Percentiles rank a stretch among this genome's conserved stretches.
These are phyloP conservation scores for Komagataella pseudopastoris DNA, from an alignment of 805 yeast genomes.

Conservation along the genomic window DNA sequence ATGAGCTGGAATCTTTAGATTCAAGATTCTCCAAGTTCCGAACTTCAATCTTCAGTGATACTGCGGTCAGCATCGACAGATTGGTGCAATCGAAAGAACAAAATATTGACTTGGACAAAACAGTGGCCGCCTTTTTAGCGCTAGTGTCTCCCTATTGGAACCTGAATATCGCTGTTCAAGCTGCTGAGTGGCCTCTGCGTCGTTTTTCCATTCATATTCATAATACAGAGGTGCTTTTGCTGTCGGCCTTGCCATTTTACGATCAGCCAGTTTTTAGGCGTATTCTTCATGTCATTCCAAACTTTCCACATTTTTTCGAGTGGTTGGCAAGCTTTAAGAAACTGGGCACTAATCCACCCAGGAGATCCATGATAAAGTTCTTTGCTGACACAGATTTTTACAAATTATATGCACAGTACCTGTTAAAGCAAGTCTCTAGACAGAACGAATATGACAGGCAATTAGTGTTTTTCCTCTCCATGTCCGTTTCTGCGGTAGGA, in stretches of 20 bases:
- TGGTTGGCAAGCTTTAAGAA: conserved; percentile 63
- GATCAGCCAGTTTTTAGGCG: conserved; percentile 61
- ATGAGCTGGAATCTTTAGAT: conserved; percentile 59
- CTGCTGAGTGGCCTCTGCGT: conserved; percentile 91
- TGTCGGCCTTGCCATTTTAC: conserved; percentile 74
- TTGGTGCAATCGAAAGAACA: conserved; percentile 71
- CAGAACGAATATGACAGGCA: conserved; percentile 52
- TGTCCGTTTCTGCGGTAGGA: conserved; percentile 54
- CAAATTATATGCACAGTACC: conserved; percentile 48
- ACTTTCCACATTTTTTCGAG: conserved; percentile 66
- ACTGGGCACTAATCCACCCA: conserved; percentile 48
- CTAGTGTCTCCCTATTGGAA: conserved; percentile 68
- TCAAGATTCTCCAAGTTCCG: conserved; percentile 60
- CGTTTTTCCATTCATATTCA: conserved; percentile 76
- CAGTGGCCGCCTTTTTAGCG: conserved; percentile 61
- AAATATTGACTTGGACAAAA: conserved; percentile 56
- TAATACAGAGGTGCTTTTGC: conserved; percentile 58
- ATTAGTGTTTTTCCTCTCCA: conserved; percentile 67
- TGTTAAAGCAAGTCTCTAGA: conserved; percentile 34
- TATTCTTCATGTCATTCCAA: conserved; percentile 56
- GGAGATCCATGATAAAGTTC: conserved; percentile 54
- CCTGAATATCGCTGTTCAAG: conserved; percentile 61
- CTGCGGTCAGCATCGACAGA: conserved; percentile 71
- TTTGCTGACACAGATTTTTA: conserved; percentile 59
- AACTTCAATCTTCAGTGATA: conserved; percentile 66